Conservation (phyloP, 2,329 filamentous ascomycete genomes). For the Nothophaeocryptopus gaeumannii region DNA sequence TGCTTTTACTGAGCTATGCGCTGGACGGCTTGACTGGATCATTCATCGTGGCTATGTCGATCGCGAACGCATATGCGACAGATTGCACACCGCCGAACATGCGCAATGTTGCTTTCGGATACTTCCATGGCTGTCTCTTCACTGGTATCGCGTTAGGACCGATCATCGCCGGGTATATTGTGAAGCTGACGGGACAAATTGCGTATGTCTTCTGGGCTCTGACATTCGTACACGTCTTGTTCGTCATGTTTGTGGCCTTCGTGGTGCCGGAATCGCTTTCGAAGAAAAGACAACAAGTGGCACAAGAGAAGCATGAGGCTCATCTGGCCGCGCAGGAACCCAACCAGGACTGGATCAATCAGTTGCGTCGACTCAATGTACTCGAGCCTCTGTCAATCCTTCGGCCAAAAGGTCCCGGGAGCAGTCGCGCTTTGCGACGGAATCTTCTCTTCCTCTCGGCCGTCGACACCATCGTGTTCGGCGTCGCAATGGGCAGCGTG, state of each 20-base stretch:
- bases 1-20: conserved; percentile 72
- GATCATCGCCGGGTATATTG: conserved; percentile 73
- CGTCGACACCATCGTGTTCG: conserved; percentile 79
- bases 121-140: conserved; percentile 86
- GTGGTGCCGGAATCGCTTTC: conserved; percentile 82
- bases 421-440: conserved; percentile 60
- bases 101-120: conserved; percentile 80
- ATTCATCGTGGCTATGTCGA: conserved; percentile 76
- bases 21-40: conserved; percentile 84
- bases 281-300: conserved; percentile 65
- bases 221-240: conserved; percentile 67
- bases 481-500: conserved; percentile 74
- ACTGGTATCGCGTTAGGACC: conserved; percentile 85
- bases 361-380: conserved; percentile 57
- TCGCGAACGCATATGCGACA: conserved; percentile 81
- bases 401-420: conserved; percentile 66
- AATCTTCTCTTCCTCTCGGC: conserved; percentile 80
- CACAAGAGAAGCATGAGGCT: conserved; percentile 64
- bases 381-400: conserved; percentile 75
- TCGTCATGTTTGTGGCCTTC: conserved; percentile 68
- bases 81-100: conserved; percentile 81
- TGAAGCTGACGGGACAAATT: conserved; percentile 71
- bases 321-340: conserved; percentile 36
- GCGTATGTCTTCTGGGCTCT: conserved; percentile 83
- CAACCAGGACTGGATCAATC: conserved; percentile 45